Percentiles rank a stretch among this genome's conserved stretches.
phyloP scores from a whole-genome alignment of 2,329 filamentous ascomycete species.

The Colletotrichum lentis region DNA sequence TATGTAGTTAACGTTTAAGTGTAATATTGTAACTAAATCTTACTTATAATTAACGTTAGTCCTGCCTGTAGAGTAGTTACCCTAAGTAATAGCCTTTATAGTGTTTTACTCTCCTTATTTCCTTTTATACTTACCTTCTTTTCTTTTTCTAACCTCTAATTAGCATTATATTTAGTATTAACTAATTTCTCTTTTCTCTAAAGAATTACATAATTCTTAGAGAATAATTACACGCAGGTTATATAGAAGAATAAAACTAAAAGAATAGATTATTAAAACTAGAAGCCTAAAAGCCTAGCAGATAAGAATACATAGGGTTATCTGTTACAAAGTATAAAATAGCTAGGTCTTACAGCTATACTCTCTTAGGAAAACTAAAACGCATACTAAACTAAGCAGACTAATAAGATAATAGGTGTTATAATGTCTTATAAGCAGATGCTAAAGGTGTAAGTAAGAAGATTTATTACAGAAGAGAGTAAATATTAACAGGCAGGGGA shows the following conservation, averaged over 20 bases:
- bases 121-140: not conserved
- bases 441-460: not conserved
- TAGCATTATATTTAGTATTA: not conserved
- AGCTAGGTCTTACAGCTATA: no score
- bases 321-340: no score
- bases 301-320: not conserved
- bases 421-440: not conserved
- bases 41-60: not conserved
- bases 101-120: not conserved
- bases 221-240: not conserved
- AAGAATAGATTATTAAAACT: not conserved
- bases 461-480: not conserved
- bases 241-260: not conserved
- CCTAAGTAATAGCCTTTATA: not conserved
- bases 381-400: not conserved
- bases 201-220: not conserved
- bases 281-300: not conserved
- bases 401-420: not conserved
- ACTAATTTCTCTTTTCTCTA: not conserved
- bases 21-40: no score
- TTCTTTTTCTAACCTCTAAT: not conserved
- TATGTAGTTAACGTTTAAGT: no score
- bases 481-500: not conserved
- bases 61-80: not conserved
- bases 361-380: no score